Percentiles rank a stretch among this genome's conserved stretches.
These are phyloP conservation scores for Paralagenidium karlingii DNA, from an alignment of 352 stramenopile species.

Conservation along the genomic window DNA sequence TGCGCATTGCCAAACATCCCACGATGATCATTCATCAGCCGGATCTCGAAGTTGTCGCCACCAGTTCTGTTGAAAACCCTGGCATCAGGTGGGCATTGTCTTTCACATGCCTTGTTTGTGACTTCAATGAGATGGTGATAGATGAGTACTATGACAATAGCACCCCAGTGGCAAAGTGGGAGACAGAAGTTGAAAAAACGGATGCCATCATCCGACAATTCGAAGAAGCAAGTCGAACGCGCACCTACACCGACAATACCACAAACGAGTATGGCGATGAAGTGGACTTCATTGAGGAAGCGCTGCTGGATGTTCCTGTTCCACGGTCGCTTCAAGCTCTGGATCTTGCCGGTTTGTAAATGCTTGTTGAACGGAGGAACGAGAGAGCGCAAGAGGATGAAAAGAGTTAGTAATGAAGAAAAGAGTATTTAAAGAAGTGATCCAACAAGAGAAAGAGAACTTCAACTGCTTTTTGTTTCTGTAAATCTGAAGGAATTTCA, in stretches of 20 bases:
- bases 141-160: slow-evolving; percentile 4
- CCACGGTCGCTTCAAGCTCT: slow-evolving; percentile 67
- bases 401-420: neutral
- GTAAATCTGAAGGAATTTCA: no score
- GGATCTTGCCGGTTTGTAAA: slow-evolving; percentile 59
- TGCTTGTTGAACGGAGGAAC: no score
- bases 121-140: neutral
- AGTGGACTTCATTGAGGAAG: slow-evolving; percentile 47
- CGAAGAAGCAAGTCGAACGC: slow-evolving; percentile 59
- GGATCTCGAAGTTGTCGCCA: slow-evolving; percentile 30
- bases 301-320: slow-evolving; percentile 45
- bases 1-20: slow-evolving; percentile 72
- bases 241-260: slow-evolving; percentile 26
- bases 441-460: slow-evolving; percentile 1
- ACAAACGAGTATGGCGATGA: slow-evolving; percentile 35
- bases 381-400: neutral
- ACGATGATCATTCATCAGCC: slow-evolving; percentile 80
- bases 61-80: slow-evolving; percentile 17
- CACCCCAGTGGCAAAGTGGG: slow-evolving; percentile 40
- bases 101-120: neutral
- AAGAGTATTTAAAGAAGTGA: neutral
- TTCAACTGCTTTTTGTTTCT: no score
- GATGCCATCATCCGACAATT: slow-evolving; percentile 73
- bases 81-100: slow-evolving; percentile 13
- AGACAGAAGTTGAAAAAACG: slow-evolving; percentile 71